Conservation (phyloP, 1,139 yeast species). For the Pichia sp. region DNA sequence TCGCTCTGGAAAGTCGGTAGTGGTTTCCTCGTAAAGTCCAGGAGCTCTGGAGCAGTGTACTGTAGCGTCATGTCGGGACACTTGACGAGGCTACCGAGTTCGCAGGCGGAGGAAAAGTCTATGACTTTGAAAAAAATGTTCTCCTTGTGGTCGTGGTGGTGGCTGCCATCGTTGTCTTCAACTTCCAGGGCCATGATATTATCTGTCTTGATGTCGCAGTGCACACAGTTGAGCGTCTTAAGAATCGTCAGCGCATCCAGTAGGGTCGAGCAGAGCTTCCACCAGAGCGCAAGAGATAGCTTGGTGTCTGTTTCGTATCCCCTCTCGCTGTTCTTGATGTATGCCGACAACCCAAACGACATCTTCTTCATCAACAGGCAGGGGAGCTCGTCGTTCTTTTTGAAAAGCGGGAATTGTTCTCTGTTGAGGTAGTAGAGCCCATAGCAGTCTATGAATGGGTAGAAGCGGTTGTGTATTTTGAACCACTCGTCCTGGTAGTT, state of each 20-base stretch:
- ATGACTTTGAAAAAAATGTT: constrained; percentile 30
- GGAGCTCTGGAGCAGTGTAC: constrained; percentile 37
- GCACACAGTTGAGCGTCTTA: constrained; percentile 29
- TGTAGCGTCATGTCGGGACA: constrained; percentile 36
- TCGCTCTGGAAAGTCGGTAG: constrained; percentile 31
- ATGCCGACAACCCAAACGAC: constrained; percentile 26
- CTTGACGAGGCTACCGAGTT: constrained; percentile 17
- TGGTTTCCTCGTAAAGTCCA: constrained; percentile 13
- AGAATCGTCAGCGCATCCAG: constrained; percentile 28
- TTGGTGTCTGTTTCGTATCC: constrained; percentile 14
- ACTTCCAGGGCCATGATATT: constrained; percentile 30
- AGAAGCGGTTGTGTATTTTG: constrained; percentile 13
- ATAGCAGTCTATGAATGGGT: constrained; percentile 33
- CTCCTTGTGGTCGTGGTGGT: neutral
- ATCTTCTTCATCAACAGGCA: constrained; percentile 31
- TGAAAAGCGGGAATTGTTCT: constrained; percentile 24
- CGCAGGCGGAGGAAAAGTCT: constrained; percentile 35
- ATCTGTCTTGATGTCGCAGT: constrained; percentile 36
- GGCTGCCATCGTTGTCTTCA: neutral
- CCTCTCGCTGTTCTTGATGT: constrained; percentile 15
- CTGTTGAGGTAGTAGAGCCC: constrained; percentile 30
- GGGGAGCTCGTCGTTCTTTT: constrained; percentile 30
- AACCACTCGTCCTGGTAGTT: constrained; percentile 23
- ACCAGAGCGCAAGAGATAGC: constrained; percentile 31
- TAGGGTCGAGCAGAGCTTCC: constrained; percentile 29